phyloP scores from a whole-genome alignment of 2,329 filamentous ascomycete species.

The Monosporascus sp. region DNA sequence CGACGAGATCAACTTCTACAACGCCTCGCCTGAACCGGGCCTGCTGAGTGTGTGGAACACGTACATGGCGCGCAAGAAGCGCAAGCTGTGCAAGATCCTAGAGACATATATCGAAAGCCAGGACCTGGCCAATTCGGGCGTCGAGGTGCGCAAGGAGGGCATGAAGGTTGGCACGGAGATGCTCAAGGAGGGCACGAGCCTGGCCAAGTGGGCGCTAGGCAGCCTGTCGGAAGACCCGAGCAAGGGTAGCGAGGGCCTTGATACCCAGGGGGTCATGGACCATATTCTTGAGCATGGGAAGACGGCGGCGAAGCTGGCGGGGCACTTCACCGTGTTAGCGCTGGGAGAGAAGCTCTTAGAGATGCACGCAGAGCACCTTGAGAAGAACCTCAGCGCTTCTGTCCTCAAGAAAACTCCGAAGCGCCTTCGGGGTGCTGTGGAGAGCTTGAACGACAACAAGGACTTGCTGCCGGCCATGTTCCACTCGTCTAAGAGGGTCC shows the following conservation, averaged over 20 bases:
- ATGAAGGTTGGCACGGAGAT: background rate
- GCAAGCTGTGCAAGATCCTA: conserved; percentile 21
- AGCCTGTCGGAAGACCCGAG: too few relatives aligned
- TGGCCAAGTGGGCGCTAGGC: too few relatives aligned
- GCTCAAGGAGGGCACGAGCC: too few relatives aligned
- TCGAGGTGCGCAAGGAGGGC: conserved; percentile 5
- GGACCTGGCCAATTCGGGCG: conserved; percentile 8
- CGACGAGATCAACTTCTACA: conserved; percentile 28
- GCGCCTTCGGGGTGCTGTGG: conserved; percentile 22
- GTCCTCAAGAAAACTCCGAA: conserved; percentile 24
- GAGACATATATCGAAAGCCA: conserved; percentile 17
- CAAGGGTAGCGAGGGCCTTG: background rate
- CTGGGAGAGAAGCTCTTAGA: conserved; percentile 21
- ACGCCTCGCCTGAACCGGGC: conserved; percentile 21
- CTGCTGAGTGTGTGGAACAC: conserved; percentile 21
- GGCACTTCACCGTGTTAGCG: conserved; percentile 2
- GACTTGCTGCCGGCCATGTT: conserved; percentile 27
- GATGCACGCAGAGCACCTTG: conserved; percentile 18
- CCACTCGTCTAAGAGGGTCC: conserved; percentile 23
- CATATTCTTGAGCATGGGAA: conserved; percentile 11
- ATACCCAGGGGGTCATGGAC: conserved; percentile 7
- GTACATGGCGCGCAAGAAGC: conserved; percentile 24
- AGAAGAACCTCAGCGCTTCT: conserved; percentile 20
- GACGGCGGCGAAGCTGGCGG: conserved; percentile 12
- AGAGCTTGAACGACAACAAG: conserved; percentile 27